Conservation (phyloP, 1,284 basidiomycete genomes). For the Tylopilus sp. region DNA sequence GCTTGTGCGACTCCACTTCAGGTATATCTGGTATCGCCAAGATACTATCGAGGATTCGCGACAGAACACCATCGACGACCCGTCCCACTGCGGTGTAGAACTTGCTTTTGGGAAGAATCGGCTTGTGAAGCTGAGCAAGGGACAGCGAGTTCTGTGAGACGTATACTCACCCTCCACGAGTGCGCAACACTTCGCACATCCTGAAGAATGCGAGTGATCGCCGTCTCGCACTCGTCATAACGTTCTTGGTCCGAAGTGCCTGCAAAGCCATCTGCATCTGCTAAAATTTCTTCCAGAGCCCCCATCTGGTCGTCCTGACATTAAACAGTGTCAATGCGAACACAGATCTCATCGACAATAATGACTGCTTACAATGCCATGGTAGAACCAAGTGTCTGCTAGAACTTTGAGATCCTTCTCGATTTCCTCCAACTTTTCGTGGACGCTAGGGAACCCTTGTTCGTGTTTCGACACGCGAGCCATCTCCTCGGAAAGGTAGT, state of each 20-base stretch:
- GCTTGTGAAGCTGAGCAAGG: constrained; percentile 35
- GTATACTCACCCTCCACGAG: constrained; percentile 65
- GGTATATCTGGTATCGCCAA: constrained; percentile 86
- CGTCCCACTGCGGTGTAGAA: constrained; percentile 71
- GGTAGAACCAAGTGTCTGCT: constrained; percentile 64
- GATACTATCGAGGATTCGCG: constrained; percentile 70
- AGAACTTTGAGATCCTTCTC: constrained; percentile 47
- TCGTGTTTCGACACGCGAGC: constrained; percentile 35
- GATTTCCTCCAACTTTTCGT: constrained; percentile 50
- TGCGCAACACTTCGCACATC: constrained; percentile 64
- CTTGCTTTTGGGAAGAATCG: constrained; percentile 57
- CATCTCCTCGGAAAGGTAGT: constrained; percentile 59
- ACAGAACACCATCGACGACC: constrained; percentile 71
- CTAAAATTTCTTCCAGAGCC: constrained; percentile 37
- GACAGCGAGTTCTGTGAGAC: not conserved
- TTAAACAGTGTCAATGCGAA: constrained; percentile 6
- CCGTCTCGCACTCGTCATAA: constrained; percentile 74
- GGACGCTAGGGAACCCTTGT: constrained; percentile 31
- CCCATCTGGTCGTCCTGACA: constrained; percentile 23
- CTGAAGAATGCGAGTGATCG: constrained; percentile 63
- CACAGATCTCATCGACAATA: constrained; percentile 2
- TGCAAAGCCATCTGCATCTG: constrained; percentile 67
- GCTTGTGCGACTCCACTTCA: constrained; percentile 80
- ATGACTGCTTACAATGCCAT: constrained; percentile 53
- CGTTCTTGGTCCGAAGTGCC: constrained; percentile 72